Conservation (phyloP, 2,329 filamentous ascomycete species). For the Acarospora socialis region DNA sequence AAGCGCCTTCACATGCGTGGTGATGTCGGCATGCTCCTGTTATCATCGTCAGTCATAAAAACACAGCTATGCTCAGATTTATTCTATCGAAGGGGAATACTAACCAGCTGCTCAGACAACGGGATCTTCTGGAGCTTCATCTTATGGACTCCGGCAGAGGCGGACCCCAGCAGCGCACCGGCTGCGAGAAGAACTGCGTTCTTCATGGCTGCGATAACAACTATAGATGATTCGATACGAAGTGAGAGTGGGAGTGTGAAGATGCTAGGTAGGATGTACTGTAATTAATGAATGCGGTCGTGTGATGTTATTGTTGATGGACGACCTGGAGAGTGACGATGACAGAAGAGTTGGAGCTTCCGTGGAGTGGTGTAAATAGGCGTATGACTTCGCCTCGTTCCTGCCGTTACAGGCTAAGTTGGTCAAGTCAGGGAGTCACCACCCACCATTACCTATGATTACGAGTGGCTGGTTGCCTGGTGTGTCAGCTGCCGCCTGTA, state of each 20-base stretch:
- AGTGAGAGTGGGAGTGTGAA: slow-evolving; percentile 7
- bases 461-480: too few species aligned
- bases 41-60: slow-evolving; percentile 5
- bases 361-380: too few species aligned
- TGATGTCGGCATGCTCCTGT: slow-evolving; percentile 63
- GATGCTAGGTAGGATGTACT: too few species aligned
- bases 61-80: slow-evolving; percentile 1
- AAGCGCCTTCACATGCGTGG: slow-evolving; percentile 66
- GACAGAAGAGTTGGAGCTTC: too few species aligned
- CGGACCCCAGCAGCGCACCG: slow-evolving; percentile 66
- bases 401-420: too few species aligned
- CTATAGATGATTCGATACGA: slow-evolving; percentile 1
- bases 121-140: slow-evolving; percentile 97
- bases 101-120: slow-evolving; percentile 78
- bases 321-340: too few species aligned
- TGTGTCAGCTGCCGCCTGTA: too few species aligned
- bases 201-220: slow-evolving; percentile 52
- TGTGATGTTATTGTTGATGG: too few species aligned
- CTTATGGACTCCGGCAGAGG: slow-evolving; percentile 79
- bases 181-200: slow-evolving; percentile 63
- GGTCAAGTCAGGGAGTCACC: too few species aligned
- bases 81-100: slow-evolving; percentile 23
- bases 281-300: too few species aligned
- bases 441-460: too few species aligned
- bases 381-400: too few species aligned